Evolutionary conservation across 2,329 filamentous ascomycete genomes (phyloP), one percentile per base, ranked within the genome.

Genomic region (Calonectria crousiana): DNA sequence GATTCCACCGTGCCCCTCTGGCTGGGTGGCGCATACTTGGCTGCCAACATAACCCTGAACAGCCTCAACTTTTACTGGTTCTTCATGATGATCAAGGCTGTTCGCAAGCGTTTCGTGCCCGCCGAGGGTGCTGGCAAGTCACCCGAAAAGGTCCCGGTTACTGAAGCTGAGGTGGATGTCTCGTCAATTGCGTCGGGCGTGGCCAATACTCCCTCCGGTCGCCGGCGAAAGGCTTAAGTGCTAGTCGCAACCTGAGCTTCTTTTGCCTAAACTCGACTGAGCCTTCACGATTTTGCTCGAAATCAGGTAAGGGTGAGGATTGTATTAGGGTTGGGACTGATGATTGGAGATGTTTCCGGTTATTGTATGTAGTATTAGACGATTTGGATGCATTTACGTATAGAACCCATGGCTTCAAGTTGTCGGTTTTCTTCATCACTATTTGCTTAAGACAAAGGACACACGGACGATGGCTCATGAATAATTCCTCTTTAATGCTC

Each of bases 51-150:
- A 26, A 90, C 90, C 0, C 89, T 97, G 32, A 96, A 95, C 81
- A 88, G 90, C 16, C 86, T 97, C 67, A 97, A 97, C 85, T 92
- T 94, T 81, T 94, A 93, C 85, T 97, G 95, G 95, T 97, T 96
- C 83, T 88, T 92, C 81, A 95, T 95, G 89, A 97, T 97, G 95
- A 92, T 97, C 75, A 89, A 91, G 74, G 94, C 95, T 11, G 91
- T 97, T 16, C 89, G 92, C 74, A 95, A 94, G 87, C 89, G 95
- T 32, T 97, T 97, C 81, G 89, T 91, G 74, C 84, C 93, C 6
- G 81, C 85, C 32, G 82, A 85, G 76, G 78, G 81, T 10, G 78
- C 62, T 14, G 74, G 75, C 32, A 82, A 85, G 47, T 28, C 81
- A 83, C 44, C 80, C 2, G 49, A 52, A 69, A 76, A 69, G 67